Base-by-base conservation (phyloP, 495 filamentous ascomycete genomes). In the Trichoderma orchidacearum region DNA sequence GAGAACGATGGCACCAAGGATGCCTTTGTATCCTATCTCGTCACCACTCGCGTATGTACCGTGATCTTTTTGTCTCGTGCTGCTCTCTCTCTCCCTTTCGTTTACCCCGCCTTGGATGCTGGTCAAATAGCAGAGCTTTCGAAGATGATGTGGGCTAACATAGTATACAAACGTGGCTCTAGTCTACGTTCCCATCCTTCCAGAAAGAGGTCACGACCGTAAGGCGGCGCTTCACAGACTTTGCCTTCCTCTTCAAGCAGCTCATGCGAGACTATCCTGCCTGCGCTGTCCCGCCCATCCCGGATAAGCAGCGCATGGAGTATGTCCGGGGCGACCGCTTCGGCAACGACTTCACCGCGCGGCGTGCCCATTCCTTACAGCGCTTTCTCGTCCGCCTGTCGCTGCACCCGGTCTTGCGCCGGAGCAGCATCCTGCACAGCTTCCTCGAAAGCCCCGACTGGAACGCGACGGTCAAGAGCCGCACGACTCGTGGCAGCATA, bases 281-380 rank as follows among this genome's bases (percentile, higher is more conserved):
- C 66, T 89, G 83, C 72, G 94, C 93, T 38, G 90, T 98, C 12
- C 93, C 93, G 35, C 93, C 93, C 51, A 75, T 97, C 57, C 93
- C 93, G 48, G 93, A 97, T 69, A 98, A 98, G 72, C 91, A 97
- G 77, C 95, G 95, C 67, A 93, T 98, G 87, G 88, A 93, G 64
- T 96, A 96, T 63, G 94, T 96, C 32, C 86, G 90, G 53, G 94
- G 94, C 54, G 91, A 97, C 70, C 84, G 93, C 36, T 98, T 98
- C 69, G 89, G 90, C 1, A 68, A 85, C 15, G 94, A 97, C 66
- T 98, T 98, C 69, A 97, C 89, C n/a, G 77, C 81, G 30, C 82
- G 93, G 21, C 82, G 93, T 30, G 89, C 88, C 30, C 87, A 90
- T 75, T 96, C 92, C 17, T 75, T 98, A 53, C 85, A 94, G 66